Conservation (phyloP, 257 asterid species). For the Schizonepeta tenuifolia region DNA sequence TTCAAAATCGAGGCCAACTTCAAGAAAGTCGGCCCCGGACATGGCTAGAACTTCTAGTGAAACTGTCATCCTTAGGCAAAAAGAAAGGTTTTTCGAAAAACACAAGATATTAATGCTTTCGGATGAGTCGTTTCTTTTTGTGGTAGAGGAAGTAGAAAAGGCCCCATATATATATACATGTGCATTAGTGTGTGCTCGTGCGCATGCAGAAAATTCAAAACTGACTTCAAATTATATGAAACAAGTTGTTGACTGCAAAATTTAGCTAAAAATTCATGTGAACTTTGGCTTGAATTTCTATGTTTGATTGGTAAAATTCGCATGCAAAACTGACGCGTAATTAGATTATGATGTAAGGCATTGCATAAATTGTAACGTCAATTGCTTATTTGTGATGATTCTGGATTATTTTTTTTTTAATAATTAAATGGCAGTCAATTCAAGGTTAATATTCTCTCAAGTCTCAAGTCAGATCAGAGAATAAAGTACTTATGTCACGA, state of each 20-base stretch:
- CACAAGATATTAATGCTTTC: neutral
- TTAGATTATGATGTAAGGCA: neutral
- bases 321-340: neutral
- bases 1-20: conserved; percentile 31
- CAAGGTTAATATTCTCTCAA: neutral
- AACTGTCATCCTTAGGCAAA: conserved; percentile 29
- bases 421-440: neutral
- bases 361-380: neutral
- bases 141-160: neutral
- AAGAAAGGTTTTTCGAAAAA: neutral
- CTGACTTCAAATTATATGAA: conserved; percentile 22
- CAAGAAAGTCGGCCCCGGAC: conserved; percentile 44
- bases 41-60: conserved; percentile 63
- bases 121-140: neutral
- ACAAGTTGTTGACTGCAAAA: conserved; percentile 21
- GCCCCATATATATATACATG: neutral
- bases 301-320: neutral
- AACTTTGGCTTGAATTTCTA: conserved; percentile 18
- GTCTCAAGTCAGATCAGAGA: neutral
- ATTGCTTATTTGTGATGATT: neutral
- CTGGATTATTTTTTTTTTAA: neutral
- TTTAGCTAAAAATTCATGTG: conserved; percentile 34
- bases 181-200: neutral
- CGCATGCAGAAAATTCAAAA: conserved; percentile 24
- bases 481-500: neutral